phyloP scores from a whole-genome alignment of 805 yeast genomes.

The Candida suzukii region DNA sequence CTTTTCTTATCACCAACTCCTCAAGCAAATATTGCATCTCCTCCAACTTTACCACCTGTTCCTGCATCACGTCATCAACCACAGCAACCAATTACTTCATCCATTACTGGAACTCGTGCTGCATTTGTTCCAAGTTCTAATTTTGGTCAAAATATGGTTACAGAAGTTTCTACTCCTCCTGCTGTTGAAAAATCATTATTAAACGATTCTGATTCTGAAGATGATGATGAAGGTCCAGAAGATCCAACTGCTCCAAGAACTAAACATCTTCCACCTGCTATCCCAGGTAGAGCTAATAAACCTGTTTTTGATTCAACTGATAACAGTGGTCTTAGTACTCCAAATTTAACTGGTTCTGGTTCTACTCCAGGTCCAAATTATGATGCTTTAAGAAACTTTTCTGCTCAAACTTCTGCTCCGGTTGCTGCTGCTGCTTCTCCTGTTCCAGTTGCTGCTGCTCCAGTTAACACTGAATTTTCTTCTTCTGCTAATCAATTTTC shows the following conservation, averaged over 20 bases:
- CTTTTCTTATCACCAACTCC: conserved; percentile 32
- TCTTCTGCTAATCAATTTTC: not conserved
- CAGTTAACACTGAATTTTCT: too few relatives aligned
- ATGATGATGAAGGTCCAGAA: conserved; percentile 31
- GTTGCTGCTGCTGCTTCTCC: conserved; percentile 1
- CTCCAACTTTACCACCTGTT: conserved; percentile 16
- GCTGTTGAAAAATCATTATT: conserved; percentile 22
- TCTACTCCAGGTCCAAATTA: conserved; percentile 34
- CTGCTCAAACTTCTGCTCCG: conserved; percentile 8
- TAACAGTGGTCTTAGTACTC: conserved; percentile 2
- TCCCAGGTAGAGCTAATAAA: conserved; percentile 28
- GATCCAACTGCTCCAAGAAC: conserved; percentile 14
- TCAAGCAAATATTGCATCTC: conserved; percentile 19
- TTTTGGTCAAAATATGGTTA: conserved; percentile 76
- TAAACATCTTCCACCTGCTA: conserved; percentile 23
- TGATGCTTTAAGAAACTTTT: conserved; percentile 34
- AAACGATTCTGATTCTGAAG: conserved; percentile 23
- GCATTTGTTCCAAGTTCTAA: conserved; percentile 74
- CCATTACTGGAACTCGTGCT: conserved; percentile 26
- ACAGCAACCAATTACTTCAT: conserved; percentile 17
- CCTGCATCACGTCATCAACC: conserved; percentile 6
- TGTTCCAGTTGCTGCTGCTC: not conserved
- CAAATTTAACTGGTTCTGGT: conserved; percentile 9
- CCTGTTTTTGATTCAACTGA: conserved; percentile 23
- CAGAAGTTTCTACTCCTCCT: too few relatives aligned